phyloP scores from a whole-genome alignment of 1,284 basidiomycete species.

The Schizophyllum amplum region DNA sequence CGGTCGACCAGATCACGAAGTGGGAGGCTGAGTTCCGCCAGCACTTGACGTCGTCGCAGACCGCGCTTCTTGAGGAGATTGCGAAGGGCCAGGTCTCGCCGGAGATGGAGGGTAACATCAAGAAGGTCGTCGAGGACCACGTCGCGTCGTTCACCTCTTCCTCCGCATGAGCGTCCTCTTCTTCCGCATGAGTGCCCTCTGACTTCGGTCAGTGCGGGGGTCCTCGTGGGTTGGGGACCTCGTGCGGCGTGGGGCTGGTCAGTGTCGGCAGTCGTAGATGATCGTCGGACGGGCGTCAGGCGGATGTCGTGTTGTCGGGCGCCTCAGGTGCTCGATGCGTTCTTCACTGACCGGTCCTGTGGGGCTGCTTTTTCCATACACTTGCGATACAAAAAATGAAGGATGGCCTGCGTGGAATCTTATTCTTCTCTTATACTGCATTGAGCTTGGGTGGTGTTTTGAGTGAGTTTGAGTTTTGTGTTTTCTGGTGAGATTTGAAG shows the following conservation, averaged over 20 bases:
- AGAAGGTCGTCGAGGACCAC: slow-evolving; percentile 85
- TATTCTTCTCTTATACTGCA: too few relatives aligned
- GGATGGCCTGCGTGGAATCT: too few relatives aligned
- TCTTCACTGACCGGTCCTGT: too few relatives aligned
- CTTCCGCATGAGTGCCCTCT: neutral
- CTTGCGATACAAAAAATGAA: too few relatives aligned
- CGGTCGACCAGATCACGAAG: slow-evolving; percentile 88
- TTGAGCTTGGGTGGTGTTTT: too few relatives aligned
- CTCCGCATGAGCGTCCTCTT: slow-evolving; percentile 19
- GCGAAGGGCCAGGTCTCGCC: slow-evolving; percentile 76
- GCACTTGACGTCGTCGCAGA: slow-evolving; percentile 67
- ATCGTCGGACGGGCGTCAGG: too few relatives aligned
- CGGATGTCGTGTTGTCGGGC: too few relatives aligned
- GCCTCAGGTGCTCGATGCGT: too few relatives aligned
- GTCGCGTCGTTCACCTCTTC: slow-evolving; percentile 73
- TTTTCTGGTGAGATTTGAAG: too few relatives aligned
- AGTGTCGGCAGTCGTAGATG: too few relatives aligned
- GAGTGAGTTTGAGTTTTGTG: too few relatives aligned
- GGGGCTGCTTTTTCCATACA: too few relatives aligned
- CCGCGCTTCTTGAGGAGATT: slow-evolving; percentile 74
- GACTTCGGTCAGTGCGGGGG: neutral
- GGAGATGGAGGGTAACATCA: slow-evolving; percentile 89
- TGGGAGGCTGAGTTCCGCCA: slow-evolving; percentile 92
- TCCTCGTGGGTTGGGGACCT: neutral
- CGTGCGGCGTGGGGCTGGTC: neutral